phyloP scores from a whole-genome alignment of 305 asterid genomes.

The Rubia balearica region DNA sequence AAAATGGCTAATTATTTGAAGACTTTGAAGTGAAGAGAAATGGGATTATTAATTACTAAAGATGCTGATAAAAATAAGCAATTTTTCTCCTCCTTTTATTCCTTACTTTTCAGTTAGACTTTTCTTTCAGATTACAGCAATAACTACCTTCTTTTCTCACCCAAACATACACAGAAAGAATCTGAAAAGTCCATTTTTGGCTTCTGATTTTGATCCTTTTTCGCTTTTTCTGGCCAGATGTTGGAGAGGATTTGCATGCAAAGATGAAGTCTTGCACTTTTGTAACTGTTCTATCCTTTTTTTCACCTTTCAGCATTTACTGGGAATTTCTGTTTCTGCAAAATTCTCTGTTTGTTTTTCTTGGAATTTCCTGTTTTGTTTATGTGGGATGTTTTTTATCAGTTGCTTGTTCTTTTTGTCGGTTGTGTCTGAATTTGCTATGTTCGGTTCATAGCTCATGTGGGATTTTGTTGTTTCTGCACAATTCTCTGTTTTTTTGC shows the following conservation, averaged over 20 bases:
- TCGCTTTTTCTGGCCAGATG: neutral
- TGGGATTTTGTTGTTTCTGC: neutral
- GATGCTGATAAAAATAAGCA: neutral
- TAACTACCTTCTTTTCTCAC: slow-evolving; percentile 12
- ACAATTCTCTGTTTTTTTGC: neutral
- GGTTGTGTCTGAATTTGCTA: neutral
- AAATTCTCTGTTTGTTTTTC: neutral
- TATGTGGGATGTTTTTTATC: neutral
- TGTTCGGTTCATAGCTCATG: neutral
- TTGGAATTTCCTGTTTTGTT: neutral
- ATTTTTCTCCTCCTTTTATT: slow-evolving; percentile 27
- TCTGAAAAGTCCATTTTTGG: slow-evolving; percentile 13
- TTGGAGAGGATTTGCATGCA: slow-evolving; percentile 26
- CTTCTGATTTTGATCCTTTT: neutral
- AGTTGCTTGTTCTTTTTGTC: neutral
- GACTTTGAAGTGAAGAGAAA: slow-evolving; percentile 5
- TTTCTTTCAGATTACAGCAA: slow-evolving; percentile 22
- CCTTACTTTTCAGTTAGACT: slow-evolving; percentile 38
- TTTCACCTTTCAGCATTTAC: neutral
- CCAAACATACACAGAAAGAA: neutral
- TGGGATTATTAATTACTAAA: neutral
- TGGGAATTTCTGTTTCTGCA: neutral
- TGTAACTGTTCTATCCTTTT: slow-evolving; percentile 18
- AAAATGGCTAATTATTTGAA: neutral
- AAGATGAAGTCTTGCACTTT: slow-evolving; percentile 23